Evolutionary conservation across 179 eudicot genomes (phyloP).

Genomic region (Beta lomatogona): DNA sequence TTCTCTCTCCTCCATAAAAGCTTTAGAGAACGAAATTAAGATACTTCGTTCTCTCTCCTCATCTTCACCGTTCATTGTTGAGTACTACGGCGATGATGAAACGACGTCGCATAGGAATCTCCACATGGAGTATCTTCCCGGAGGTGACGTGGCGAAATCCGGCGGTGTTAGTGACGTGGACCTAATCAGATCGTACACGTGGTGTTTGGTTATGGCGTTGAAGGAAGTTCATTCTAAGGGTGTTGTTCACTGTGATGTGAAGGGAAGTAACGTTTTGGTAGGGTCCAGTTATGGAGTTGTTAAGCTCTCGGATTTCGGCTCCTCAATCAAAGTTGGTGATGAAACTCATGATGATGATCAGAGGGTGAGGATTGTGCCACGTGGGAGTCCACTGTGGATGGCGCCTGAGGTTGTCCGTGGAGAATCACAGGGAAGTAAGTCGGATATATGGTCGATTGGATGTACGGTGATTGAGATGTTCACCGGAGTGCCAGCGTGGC

Average conservation of each 20-base stretch:
- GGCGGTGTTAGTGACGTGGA: constrained; percentile 42
- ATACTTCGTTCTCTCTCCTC: constrained; percentile 27
- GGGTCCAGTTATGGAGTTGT: constrained; percentile 41
- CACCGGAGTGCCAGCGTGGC: constrained; percentile 78
- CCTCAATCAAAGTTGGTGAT: constrained; percentile 26
- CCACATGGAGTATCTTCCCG: constrained; percentile 65
- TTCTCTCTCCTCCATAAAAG: not conserved
- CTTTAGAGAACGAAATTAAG: constrained; percentile 37
- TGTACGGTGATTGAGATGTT: constrained; percentile 89
- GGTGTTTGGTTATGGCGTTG: constrained; percentile 61
- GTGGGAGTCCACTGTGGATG: constrained; percentile 95
- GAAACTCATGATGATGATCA: not conserved
- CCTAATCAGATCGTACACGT: constrained; percentile 44
- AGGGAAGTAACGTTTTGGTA: constrained; percentile 64
- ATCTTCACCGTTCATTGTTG: constrained; percentile 35
- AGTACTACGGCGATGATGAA: constrained; percentile 32
- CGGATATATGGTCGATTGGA: constrained; percentile 81
- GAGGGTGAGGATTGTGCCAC: constrained; percentile 31
- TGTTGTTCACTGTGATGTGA: constrained; percentile 78
- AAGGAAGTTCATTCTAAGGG: constrained; percentile 50
- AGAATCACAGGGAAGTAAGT: constrained; percentile 66
- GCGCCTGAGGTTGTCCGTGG: constrained; percentile 82
- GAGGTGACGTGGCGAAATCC: constrained; percentile 52
- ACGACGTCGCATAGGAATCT: constrained; percentile 38
- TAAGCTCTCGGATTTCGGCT: constrained; percentile 79